These are phyloP conservation scores for Hypsizygus marmoreus DNA, from an alignment of 768 basidiomycete species.

Conservation along the genomic window DNA sequence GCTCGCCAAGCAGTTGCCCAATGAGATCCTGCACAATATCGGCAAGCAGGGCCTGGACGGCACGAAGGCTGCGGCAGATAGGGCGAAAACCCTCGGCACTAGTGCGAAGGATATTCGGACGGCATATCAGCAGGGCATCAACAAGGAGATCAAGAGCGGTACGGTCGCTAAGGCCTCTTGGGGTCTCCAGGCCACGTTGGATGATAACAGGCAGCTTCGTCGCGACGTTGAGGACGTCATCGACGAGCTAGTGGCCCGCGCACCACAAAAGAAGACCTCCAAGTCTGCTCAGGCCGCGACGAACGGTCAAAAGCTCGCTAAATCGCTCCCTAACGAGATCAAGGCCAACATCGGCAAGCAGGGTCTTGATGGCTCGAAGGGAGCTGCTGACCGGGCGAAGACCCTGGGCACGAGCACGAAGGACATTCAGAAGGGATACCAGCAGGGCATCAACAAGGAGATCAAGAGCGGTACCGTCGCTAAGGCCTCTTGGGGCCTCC, in stretches of 20 bases:
- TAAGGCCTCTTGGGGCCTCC: constrained; percentile 1
- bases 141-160: no score
- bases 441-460: not conserved
- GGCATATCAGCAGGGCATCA: no score
- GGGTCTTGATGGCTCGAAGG: constrained; percentile 2
- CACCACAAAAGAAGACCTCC: not conserved
- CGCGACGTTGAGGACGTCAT: constrained; percentile 1
- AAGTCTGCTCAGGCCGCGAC: constrained; percentile 1
- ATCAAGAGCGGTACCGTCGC: not conserved
- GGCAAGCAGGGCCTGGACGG: no score
- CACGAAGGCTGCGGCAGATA: no score
- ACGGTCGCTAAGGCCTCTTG: no score
- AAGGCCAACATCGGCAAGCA: constrained; percentile 3
- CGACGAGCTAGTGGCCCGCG: not conserved
- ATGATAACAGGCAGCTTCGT: no score
- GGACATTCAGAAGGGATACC: constrained; percentile 2
- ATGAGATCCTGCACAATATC: not conserved
- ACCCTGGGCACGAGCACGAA: not conserved
- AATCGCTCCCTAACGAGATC: constrained; percentile 1
- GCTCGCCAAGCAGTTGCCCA: not conserved
- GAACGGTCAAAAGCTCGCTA: not conserved
- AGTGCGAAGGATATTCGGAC: no score
- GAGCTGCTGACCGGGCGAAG: constrained; percentile 1
- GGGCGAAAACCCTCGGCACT: no score
- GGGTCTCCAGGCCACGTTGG: no score